These are phyloP conservation scores for Nitzschia putrida DNA, from an alignment of 108 stramenopile genomes.

Conservation along the genomic window DNA sequence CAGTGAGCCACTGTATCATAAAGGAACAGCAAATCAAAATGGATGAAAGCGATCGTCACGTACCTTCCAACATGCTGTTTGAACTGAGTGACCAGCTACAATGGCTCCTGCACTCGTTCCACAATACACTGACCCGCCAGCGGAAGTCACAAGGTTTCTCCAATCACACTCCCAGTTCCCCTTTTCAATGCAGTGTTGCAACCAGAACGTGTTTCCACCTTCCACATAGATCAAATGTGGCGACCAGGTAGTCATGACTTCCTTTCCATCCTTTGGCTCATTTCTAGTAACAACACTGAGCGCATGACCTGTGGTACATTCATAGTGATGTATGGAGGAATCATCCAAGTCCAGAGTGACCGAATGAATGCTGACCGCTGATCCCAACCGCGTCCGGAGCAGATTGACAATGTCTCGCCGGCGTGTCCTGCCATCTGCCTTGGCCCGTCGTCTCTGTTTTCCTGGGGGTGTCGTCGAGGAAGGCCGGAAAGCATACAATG, in stretches of 20 bases:
- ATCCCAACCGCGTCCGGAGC: slow-evolving; percentile 19
- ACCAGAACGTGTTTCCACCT: slow-evolving; percentile 92
- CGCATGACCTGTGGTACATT: slow-evolving; percentile 37
- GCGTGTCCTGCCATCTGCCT: slow-evolving; percentile 81
- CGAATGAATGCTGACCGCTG: slow-evolving; percentile 14
- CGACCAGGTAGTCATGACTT: slow-evolving; percentile 62
- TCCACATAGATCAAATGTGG: slow-evolving; percentile 83
- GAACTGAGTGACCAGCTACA: slow-evolving; percentile 59
- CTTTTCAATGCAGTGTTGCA: slow-evolving; percentile 82
- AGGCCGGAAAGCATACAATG: slow-evolving; percentile 80
- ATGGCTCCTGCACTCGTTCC: slow-evolving; percentile 88
- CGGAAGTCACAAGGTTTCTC: not conserved
- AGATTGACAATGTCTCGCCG: slow-evolving; percentile 52
- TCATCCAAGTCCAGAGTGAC: slow-evolving; percentile 78
- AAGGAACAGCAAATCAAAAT: not conserved
- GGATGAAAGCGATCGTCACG: not conserved
- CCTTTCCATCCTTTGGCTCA: slow-evolving; percentile 29
- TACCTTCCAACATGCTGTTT: slow-evolving; percentile 84
- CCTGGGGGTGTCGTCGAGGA: slow-evolving; percentile 71
- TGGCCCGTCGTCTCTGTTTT: slow-evolving; percentile 83
- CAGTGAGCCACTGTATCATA: not conserved
- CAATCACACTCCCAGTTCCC: slow-evolving; percentile 39
- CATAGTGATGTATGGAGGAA: slow-evolving; percentile 71
- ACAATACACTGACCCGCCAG: slow-evolving; percentile 57
- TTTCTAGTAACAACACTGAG: not conserved